Conservation (phyloP, 1,139 yeast species). For the Diutina sp. region DNA sequence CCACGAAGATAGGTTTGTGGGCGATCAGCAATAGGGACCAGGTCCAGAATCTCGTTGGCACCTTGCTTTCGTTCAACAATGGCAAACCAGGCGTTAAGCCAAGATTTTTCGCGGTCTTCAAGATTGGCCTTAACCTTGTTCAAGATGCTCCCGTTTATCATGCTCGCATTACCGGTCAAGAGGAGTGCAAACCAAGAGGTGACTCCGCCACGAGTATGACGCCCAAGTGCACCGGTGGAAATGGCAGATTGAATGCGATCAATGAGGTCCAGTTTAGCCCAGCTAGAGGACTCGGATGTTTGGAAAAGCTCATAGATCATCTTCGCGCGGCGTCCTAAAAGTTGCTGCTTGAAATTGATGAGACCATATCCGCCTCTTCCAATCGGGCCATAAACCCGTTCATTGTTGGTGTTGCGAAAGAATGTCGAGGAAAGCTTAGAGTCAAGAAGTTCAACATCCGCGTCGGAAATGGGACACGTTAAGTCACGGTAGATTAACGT, state of each 20-base stretch:
- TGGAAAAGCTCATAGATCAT: neutral
- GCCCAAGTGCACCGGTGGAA: too few relatives aligned
- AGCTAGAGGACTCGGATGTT: neutral
- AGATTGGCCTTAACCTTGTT: too few relatives aligned
- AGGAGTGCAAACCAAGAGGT: too few relatives aligned
- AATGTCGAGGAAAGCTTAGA: neutral
- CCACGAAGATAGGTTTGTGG: too few relatives aligned
- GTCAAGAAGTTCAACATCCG: neutral
- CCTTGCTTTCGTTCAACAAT: too few relatives aligned
- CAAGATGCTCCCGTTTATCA: too few relatives aligned
- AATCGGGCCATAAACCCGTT: neutral
- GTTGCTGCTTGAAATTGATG: neutral
- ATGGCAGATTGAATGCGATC: neutral
- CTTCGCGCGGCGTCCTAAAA: neutral
- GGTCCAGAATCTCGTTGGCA: too few relatives aligned
- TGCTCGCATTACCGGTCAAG: too few relatives aligned
- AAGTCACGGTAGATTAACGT: neutral
- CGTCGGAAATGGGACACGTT: neutral
- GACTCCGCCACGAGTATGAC: too few relatives aligned
- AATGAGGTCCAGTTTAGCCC: neutral
- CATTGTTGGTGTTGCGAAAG: neutral
- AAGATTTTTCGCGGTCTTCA: too few relatives aligned
- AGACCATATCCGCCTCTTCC: neutral
- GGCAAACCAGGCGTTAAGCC: too few relatives aligned
- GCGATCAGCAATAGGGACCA: too few relatives aligned